Conservation (phyloP, 2,329 filamentous ascomycete genomes). For the Tetracladium maxilliforme region DNA sequence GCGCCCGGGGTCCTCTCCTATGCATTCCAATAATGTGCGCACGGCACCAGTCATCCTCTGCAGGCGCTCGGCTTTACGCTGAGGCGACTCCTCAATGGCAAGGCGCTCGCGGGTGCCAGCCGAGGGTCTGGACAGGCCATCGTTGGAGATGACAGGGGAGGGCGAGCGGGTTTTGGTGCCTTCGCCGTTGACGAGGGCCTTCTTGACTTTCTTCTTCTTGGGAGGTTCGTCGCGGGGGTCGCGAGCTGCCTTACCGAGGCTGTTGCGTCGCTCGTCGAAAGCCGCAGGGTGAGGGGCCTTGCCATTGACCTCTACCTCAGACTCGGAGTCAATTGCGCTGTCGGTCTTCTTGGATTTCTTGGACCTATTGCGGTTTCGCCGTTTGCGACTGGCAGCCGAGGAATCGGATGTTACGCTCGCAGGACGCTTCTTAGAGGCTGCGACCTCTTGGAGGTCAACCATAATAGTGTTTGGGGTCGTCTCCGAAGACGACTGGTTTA, state of each 20-base stretch:
- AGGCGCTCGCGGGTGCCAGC: conserved; percentile 1
- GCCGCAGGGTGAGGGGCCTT: too few relatives aligned
- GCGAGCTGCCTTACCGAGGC: conserved; percentile 44
- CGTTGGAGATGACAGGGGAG: conserved; percentile 44
- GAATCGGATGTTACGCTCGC: too few relatives aligned
- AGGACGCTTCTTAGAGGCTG: too few relatives aligned
- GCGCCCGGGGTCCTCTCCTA: conserved; percentile 13
- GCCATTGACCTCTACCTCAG: too few relatives aligned
- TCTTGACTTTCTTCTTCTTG: conserved; percentile 9
- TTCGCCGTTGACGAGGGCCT: conserved; percentile 9
- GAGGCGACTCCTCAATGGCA: neutral
- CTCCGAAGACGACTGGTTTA: too few relatives aligned
- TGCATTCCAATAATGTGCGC: conserved; percentile 12
- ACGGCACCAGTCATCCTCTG: conserved; percentile 1
- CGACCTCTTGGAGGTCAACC: too few relatives aligned
- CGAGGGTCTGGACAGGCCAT: conserved; percentile 44
- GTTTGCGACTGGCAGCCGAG: too few relatives aligned
- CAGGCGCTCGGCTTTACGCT: neutral
- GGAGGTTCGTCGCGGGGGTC: conserved; percentile 44
- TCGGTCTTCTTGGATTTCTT: too few relatives aligned
- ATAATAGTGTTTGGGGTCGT: too few relatives aligned
- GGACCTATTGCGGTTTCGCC: too few relatives aligned
- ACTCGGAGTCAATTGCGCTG: too few relatives aligned
- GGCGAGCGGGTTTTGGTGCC: conserved; percentile 24
- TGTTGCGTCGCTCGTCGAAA: conserved; percentile 36